Evolutionary conservation across 805 yeast species (phyloP).

Genomic region (Yarrowia divulgata): DNA sequence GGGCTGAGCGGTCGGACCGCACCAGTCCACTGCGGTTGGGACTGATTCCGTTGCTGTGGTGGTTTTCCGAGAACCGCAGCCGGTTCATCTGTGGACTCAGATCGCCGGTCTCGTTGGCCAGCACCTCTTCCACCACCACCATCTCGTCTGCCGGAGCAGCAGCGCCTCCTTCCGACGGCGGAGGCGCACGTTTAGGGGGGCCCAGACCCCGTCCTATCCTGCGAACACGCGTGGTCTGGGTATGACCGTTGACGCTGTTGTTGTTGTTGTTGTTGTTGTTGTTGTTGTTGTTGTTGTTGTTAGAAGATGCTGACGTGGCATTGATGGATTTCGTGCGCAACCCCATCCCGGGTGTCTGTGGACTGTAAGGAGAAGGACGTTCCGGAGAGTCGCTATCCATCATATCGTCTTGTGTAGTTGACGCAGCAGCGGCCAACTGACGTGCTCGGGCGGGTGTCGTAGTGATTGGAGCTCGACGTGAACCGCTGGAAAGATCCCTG

Average conservation of each 20-base stretch:
- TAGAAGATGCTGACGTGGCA: conserved; percentile 2
- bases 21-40: conserved; percentile 33
- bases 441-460: conserved; percentile 9
- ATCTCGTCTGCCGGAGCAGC: background rate
- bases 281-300: background rate
- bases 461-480: background rate
- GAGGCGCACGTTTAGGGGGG: conserved; percentile 40
- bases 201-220: conserved; percentile 32
- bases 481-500: background rate
- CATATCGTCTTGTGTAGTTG: conserved; percentile 1
- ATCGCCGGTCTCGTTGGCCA: conserved; percentile 5
- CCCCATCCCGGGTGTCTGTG: conserved; percentile 23
- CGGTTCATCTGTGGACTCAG: conserved; percentile 35
- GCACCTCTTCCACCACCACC: background rate
- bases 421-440: background rate
- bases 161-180: conserved; percentile 11
- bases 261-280: background rate
- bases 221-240: conserved; percentile 8
- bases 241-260: background rate
- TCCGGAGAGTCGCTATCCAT: conserved; percentile 36
- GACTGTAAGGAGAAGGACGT: conserved; percentile 22
- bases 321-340: background rate
- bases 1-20: conserved; percentile 21
- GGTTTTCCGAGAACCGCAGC: conserved; percentile 8
- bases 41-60: background rate